phyloP scores from a whole-genome alignment of 305 asterid species.

The Plantago coronopus region DNA sequence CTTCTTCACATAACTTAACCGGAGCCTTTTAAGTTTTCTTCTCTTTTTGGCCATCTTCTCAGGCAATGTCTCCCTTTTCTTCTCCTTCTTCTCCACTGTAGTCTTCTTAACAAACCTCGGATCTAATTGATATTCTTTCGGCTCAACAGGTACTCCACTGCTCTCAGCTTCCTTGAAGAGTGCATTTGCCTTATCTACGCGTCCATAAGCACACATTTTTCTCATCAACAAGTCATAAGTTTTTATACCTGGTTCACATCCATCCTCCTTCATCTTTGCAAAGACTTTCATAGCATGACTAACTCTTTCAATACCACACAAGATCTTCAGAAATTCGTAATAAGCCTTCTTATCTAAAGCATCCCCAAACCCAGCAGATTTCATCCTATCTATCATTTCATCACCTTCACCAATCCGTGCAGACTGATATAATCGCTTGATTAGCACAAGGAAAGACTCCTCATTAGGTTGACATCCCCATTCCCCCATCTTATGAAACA shows the following conservation, averaged over 20 bases:
- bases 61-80: conserved; percentile 80
- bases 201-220: conserved; percentile 64
- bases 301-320: conserved; percentile 88
- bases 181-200: conserved; percentile 64
- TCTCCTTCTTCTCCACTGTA: conserved; percentile 65
- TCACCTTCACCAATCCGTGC: conserved; percentile 88
- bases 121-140: conserved; percentile 62
- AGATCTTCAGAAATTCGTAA: conserved; percentile 58
- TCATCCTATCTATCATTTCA: conserved; percentile 94
- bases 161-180: conserved; percentile 81
- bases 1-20: conserved; percentile 84
- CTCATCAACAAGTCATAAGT: conserved; percentile 73
- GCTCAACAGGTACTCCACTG: conserved; percentile 55
- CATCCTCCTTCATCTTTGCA: conserved; percentile 74
- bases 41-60: conserved; percentile 98
- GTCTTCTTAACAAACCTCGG: conserved; percentile 67
- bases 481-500: conserved; percentile 55
- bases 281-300: conserved; percentile 82
- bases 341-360: conserved; percentile 65
- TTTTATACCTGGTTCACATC: conserved; percentile 57
- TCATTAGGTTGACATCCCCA: conserved; percentile 74
- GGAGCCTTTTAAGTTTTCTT: conserved; percentile 57
- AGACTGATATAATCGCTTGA: conserved; percentile 85
- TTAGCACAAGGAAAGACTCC: conserved; percentile 55
- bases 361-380: conserved; percentile 70